A percentile compares a stretch with the other conserved stretches of the same genome.
phyloP scores from a whole-genome alignment of 2,329 filamentous ascomycete genomes.

The Cercospora sojina region DNA sequence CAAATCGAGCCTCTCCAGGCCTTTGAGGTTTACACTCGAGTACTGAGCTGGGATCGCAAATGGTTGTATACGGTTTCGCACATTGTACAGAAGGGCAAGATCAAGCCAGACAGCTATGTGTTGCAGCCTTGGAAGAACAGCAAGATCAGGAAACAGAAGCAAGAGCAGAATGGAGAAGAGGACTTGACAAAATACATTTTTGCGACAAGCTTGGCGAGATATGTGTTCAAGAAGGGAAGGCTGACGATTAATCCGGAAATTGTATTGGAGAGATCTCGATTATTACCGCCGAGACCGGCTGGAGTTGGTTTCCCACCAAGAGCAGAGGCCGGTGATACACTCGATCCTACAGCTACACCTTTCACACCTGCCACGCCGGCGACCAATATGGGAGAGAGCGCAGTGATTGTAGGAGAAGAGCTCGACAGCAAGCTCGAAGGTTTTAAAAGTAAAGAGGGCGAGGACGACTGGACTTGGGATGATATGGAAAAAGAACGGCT shows the following conservation, averaged over 20 bases:
- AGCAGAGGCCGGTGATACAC: slow-evolving; percentile 24
- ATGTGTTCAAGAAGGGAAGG: slow-evolving; percentile 57
- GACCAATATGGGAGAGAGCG: slow-evolving; percentile 22
- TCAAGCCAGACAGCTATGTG: slow-evolving; percentile 43
- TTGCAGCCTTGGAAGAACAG: slow-evolving; percentile 49
- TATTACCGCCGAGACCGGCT: slow-evolving; percentile 72
- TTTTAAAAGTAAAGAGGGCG: slow-evolving; percentile 20
- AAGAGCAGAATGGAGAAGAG: slow-evolving; percentile 37
- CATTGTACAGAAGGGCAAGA: slow-evolving; percentile 48
- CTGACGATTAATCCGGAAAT: slow-evolving; percentile 81
- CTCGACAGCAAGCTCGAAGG: slow-evolving; percentile 32
- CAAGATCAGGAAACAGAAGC: slow-evolving; percentile 26
- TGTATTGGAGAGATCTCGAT: slow-evolving; percentile 66
- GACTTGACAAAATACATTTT: slow-evolving; percentile 47
- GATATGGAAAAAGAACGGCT: slow-evolving; percentile 58
- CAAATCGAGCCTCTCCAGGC: slow-evolving; percentile 48
- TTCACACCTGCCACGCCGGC: slow-evolving; percentile 31
- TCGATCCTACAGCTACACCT: slow-evolving; percentile 25
- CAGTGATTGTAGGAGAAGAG: slow-evolving; percentile 31
- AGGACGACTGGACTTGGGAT: slow-evolving; percentile 59
- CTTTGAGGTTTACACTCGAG: slow-evolving; percentile 51
- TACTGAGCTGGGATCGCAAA: slow-evolving; percentile 52
- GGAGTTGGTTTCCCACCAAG: slow-evolving; percentile 44
- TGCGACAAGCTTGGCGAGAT: slow-evolving; percentile 51
- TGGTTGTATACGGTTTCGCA: slow-evolving; percentile 53